Percentiles rank a stretch among this genome's conserved stretches.
These are phyloP conservation scores for Penicillium robsamsonii DNA, from an alignment of 495 filamentous ascomycete species.

Conservation along the genomic window DNA sequence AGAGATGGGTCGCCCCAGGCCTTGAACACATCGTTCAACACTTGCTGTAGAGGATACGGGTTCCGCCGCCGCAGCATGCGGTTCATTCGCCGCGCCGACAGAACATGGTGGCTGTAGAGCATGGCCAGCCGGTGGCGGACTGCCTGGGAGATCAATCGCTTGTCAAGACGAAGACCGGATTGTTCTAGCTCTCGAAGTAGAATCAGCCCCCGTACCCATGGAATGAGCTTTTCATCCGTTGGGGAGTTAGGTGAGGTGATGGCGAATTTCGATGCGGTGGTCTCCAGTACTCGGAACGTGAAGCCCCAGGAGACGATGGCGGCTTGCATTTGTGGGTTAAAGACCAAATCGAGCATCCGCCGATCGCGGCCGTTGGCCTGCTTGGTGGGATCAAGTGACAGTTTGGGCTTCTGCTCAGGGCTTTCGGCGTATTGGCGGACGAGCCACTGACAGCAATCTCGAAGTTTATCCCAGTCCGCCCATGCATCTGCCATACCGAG, in stretches of 20 bases:
- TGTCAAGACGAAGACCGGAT: constrained; percentile 45
- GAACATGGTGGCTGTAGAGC: constrained; percentile 43
- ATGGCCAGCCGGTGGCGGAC: constrained; percentile 49
- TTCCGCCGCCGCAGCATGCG: constrained; percentile 38
- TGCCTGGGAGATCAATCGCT: constrained; percentile 35
- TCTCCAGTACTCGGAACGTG: constrained; percentile 32
- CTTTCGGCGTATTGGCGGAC: constrained; percentile 35
- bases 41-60: constrained; percentile 30
- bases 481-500: constrained; percentile 33
- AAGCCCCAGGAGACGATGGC: constrained; percentile 63
- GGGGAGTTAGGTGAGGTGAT: constrained; percentile 7
- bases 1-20: constrained; percentile 37
- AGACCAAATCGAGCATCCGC: constrained; percentile 42
- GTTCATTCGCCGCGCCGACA: constrained; percentile 34
- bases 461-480: constrained; percentile 35
- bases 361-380: constrained; percentile 10
- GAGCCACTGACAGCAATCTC: constrained; percentile 44
- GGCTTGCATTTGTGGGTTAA: constrained; percentile 44
- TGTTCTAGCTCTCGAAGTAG: constrained; percentile 50
- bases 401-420: constrained; percentile 3
- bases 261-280: constrained; percentile 14
- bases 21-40: constrained; percentile 31
- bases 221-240: constrained; percentile 24
- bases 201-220: constrained; percentile 49
- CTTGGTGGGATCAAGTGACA: background rate